A percentile compares a stretch with the other conserved stretches of the same genome.
These are phyloP conservation scores for Pinus tabuliformis DNA, from an alignment of 75 land plant species.

Conservation along the genomic window DNA sequence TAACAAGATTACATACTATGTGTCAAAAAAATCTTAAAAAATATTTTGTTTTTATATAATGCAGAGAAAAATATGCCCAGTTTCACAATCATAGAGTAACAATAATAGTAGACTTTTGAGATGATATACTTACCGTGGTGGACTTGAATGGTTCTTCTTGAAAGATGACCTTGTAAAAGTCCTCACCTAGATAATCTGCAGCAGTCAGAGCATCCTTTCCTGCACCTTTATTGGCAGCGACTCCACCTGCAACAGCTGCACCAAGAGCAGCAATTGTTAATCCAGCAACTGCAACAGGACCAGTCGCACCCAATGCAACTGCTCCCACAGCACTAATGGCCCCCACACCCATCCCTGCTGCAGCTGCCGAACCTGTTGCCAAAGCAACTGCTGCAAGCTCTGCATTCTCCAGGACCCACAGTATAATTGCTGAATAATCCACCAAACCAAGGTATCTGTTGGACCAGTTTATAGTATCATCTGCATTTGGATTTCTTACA, in stretches of 20 bases:
- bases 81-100: background rate
- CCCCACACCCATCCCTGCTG: slow-evolving; percentile 75
- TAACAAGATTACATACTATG: background rate
- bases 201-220: slow-evolving; percentile 75
- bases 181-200: slow-evolving; percentile 73
- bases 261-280: slow-evolving; percentile 80
- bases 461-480: slow-evolving; percentile 47
- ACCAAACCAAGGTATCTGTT: slow-evolving; percentile 74
- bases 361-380: slow-evolving; percentile 70
- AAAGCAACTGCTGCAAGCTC: slow-evolving; percentile 87
- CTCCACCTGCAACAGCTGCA: slow-evolving; percentile 70
- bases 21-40: background rate
- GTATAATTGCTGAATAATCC: slow-evolving; percentile 80
- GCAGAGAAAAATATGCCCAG: background rate
- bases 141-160: slow-evolving; percentile 95
- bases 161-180: slow-evolving; percentile 75
- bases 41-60: background rate
- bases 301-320: slow-evolving; percentile 74
- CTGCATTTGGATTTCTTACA: slow-evolving; percentile 53
- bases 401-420: slow-evolving; percentile 93
- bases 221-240: slow-evolving; percentile 60
- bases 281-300: slow-evolving; percentile 80
- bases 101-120: background rate
- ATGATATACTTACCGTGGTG: slow-evolving; percentile 55
- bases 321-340: slow-evolving; percentile 85